Conservation (phyloP, 768 basidiomycete species). For the Boletus bicolor region DNA sequence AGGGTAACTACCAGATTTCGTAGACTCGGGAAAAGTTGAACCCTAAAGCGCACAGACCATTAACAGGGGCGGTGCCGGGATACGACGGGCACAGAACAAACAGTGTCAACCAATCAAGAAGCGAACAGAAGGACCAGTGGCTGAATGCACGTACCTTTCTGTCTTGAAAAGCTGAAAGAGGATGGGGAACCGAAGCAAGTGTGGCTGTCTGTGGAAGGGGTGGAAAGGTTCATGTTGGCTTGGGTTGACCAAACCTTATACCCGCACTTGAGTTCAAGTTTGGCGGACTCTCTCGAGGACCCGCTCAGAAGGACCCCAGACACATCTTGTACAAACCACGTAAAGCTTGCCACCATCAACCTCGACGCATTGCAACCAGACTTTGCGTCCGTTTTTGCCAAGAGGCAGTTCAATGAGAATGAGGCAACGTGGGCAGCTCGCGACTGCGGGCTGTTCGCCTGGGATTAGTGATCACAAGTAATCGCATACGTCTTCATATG, state of each 20-base stretch:
- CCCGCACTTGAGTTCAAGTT: constrained; percentile 31
- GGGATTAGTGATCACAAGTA: background rate
- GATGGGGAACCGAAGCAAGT: constrained; percentile 17
- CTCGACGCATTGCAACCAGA: constrained; percentile 1
- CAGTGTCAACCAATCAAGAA: constrained; percentile 6
- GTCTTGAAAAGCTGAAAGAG: constrained; percentile 7
- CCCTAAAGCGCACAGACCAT: constrained; percentile 27
- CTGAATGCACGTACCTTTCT: constrained; percentile 9
- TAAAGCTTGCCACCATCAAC: constrained; percentile 7
- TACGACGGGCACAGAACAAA: constrained; percentile 1
- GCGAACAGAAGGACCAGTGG: background rate
- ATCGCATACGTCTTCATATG: constrained; percentile 6
- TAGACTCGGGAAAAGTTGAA: constrained; percentile 14
- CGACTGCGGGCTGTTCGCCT: constrained; percentile 1
- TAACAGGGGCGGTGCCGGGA: constrained; percentile 28
- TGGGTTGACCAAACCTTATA: constrained; percentile 60
- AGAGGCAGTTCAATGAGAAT: background rate
- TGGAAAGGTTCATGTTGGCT: constrained; percentile 48
- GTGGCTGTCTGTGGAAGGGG: constrained; percentile 40
- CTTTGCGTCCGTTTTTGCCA: background rate
- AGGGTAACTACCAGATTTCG: constrained; percentile 10
- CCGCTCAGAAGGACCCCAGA: constrained; percentile 27
- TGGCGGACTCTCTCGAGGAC: constrained; percentile 23
- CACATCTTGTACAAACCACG: constrained; percentile 21
- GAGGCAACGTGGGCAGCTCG: constrained; percentile 7